Evolutionary conservation across 768 basidiomycete species (phyloP).

Genomic region (Kwoniella pini): DNA sequence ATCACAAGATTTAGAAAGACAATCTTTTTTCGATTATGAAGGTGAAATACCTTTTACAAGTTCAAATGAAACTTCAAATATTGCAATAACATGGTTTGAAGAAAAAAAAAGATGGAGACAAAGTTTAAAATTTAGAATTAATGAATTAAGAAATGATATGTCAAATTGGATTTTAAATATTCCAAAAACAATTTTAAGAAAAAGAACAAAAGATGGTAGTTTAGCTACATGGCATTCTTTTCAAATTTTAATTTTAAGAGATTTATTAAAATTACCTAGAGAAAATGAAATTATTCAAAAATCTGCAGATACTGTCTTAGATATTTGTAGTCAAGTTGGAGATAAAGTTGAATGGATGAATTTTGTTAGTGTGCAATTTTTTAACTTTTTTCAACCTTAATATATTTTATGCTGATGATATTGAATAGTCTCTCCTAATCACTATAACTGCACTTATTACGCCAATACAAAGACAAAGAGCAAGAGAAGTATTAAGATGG

Average conservation of each 20-base stretch:
- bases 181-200: background rate
- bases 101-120: slow-evolving; percentile 3
- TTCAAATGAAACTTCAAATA: background rate
- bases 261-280: slow-evolving; percentile 8
- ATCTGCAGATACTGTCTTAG: slow-evolving; percentile 14
- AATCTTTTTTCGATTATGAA: slow-evolving; percentile 6
- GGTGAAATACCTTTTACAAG: background rate
- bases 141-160: slow-evolving; percentile 7
- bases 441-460: slow-evolving; percentile 8
- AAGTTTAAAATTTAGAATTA: background rate
- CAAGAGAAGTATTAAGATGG: slow-evolving; percentile 11
- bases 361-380: slow-evolving; percentile 15
- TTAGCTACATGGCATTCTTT: slow-evolving; percentile 25
- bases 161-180: background rate
- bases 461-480: slow-evolving; percentile 3
- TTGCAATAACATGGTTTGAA: slow-evolving; percentile 2
- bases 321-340: slow-evolving; percentile 14
- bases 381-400: background rate
- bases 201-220: slow-evolving; percentile 13
- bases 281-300: slow-evolving; percentile 3
- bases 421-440: slow-evolving; percentile 23
- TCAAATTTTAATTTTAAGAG: slow-evolving; percentile 9
- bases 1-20: slow-evolving; percentile 7
- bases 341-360: slow-evolving; percentile 27
- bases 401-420: background rate